Conservation (phyloP, 2,329 filamentous ascomycete genomes). For the Paracamarosporium sp. region DNA sequence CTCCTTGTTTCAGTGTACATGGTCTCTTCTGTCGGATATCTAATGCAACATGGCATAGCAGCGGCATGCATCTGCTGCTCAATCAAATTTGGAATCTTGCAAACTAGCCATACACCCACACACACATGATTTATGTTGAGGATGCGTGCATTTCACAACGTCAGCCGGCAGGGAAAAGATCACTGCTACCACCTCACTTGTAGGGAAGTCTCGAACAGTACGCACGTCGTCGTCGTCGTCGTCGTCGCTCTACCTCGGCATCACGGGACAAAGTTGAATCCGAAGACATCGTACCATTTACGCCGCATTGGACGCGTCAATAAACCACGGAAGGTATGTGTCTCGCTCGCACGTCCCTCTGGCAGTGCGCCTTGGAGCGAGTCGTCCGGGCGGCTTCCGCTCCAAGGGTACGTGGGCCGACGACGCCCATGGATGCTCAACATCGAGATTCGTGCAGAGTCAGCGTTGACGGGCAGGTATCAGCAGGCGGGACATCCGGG, state of each 20-base stretch:
- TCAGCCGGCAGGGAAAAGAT: background rate
- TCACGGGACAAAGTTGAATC: background rate
- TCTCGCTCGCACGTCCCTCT: constrained; percentile 1
- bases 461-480: too few species aligned
- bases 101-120: background rate
- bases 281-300: background rate
- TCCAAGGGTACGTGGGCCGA: too few species aligned
- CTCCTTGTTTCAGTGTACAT: constrained; percentile 8
- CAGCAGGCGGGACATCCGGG: too few species aligned
- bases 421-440: too few species aligned
- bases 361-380: too few species aligned
- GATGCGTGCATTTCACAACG: too few species aligned
- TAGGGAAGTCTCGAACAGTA: background rate
- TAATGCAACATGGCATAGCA: constrained; percentile 9
- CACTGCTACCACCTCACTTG: background rate
- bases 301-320: too few species aligned
- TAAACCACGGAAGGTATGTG: background rate
- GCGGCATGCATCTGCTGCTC: background rate
- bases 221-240: background rate
- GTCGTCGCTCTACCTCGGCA: background rate
- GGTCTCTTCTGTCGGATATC: constrained; percentile 7
- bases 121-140: too few species aligned
- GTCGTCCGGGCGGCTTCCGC: too few species aligned
- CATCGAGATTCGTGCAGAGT: too few species aligned
- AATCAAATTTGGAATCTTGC: background rate